Base-by-base conservation (phyloP, 768 basidiomycete genomes). In the Daedaleopsis nitida region DNA sequence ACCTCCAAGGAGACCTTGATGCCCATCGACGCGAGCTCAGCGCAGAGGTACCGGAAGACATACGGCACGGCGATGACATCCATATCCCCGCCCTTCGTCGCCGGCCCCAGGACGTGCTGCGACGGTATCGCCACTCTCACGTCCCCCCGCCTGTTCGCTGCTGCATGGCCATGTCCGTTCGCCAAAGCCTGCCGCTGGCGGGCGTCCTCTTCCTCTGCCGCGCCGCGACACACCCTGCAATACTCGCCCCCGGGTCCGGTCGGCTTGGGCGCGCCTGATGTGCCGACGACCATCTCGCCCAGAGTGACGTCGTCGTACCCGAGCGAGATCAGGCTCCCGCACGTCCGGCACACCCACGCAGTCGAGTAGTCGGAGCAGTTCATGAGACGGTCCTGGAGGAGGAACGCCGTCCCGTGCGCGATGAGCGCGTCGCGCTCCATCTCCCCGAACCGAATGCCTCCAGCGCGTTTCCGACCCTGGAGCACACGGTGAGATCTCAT, bases 351-450 rank as follows among this genome's bases (percentile, higher is more conserved):
- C 12, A 98, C 96, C 97, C 97, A 99, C 4, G 97, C 93, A 0
- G 95, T 98, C 27, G 97, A 98, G 75, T 98, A 99, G 76, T 99
- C 97, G 27, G 96, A 98, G 73, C 97, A 99, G 77, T 99, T 99
- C 97, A 99, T 98, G 72, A 99, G 78, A 59, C 97, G 84, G 77
- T 99, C 97, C 80, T 99, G 97, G 23, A 99, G 85, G 43, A 99
- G 82, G 88, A 97, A 99, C 1, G 96, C 95, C 14, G 97, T 97
- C 48, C 97, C 97, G 75, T 99, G 97, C 3, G 97, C 97, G 67
- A 99, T 96, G 54, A 99, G 84, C 12, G 97, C 97, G 72, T 99
- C 97, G 55, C 97, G 91, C 76, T 99, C 97, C 97, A 99, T 99
- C 79, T 99, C 97, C 68, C 97, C 97, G 73, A 99, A 98, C 57